Evolutionary conservation across 169 alveolate genomes (phyloP).

Genomic region (Theileria equi): DNA sequence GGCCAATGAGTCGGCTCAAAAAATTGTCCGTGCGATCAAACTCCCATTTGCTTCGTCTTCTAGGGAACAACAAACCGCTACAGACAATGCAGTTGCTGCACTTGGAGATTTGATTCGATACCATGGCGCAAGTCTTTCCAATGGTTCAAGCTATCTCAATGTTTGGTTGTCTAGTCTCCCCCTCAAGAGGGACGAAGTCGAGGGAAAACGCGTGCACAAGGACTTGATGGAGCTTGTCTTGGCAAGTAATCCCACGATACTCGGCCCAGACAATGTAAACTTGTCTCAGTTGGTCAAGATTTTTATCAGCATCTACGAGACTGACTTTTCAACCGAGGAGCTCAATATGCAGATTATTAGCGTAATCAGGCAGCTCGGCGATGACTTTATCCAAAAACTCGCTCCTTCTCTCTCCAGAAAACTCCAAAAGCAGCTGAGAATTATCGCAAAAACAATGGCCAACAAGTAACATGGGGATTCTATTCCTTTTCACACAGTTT

Average conservation of each 20-base stretch:
- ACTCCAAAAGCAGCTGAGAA: conserved; percentile 67
- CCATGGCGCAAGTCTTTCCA: conserved; percentile 69
- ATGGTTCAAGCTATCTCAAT: conserved; percentile 64
- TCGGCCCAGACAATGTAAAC: conserved; percentile 78
- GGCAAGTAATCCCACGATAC: conserved; percentile 69
- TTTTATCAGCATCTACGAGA: conserved; percentile 77
- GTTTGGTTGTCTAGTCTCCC: conserved; percentile 76
- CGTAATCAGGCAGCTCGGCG: conserved; percentile 71
- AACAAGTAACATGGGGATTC: background rate
- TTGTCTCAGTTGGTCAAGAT: conserved; percentile 73
- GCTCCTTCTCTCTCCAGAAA: conserved; percentile 72
- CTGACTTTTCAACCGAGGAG: conserved; percentile 77
- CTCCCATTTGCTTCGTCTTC: conserved; percentile 40
- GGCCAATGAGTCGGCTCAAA: conserved; percentile 69
- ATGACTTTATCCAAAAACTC: conserved; percentile 66
- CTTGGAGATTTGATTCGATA: conserved; percentile 76
- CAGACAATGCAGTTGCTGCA: conserved; percentile 85
- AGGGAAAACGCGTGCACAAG: conserved; percentile 80
- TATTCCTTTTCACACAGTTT: background rate
- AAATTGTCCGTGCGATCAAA: conserved; percentile 33
- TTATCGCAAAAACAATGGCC: conserved; percentile 58
- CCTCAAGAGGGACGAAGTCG: conserved; percentile 79
- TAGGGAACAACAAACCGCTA: conserved; percentile 73
- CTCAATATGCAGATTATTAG: conserved; percentile 70
- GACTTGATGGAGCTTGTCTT: conserved; percentile 71